Evolutionary conservation across 208 protist species (phyloP), one percentile per base, ranked within the genome.

Genomic region (Vickermania spadyakhi): DNA sequence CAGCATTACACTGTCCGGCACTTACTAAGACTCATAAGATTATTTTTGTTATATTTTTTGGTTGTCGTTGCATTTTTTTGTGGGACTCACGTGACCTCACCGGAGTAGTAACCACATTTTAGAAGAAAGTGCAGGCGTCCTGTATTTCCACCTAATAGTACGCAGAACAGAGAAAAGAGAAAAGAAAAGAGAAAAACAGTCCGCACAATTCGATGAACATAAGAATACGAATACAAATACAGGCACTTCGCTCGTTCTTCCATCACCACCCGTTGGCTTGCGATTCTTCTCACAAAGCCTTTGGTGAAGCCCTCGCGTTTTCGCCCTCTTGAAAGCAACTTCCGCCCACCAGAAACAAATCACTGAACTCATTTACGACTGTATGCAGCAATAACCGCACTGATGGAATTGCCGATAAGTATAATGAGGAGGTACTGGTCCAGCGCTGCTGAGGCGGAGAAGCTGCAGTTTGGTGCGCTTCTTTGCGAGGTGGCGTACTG

Each of bases 301-400:
- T 66, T 22, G 26, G 50, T 21, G 23, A 56, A 36, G 22, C 31
- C 13, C 22, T 42, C 14, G 31, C 2, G 36, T 14, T 31, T 41
- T 62, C 31, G 21, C 28, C 3, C 51, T 28, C 18, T 42, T n/a
- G 53, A 7, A 13, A 11, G 25, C 13, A 27, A 22, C 51, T 23
- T 5, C 13, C 51, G 51, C 51, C 51, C 7, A 55, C 67, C 41
- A 80, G 63, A 13, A 93, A 60, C 11, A 89, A 75, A 57, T 93
- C 86, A 26, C 73, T 75, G 61, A 93, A 91, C 60, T 86, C 77
- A 66, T 93, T 93, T 31, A 90, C 77, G 7, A 89, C 78, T 2
- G 80, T 60, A 64, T 93, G 86, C 25, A 93, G 63, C 59, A 93
- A 75, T 28, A 90, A 60, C 23, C 68, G 66, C 21, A 45, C 36